These are phyloP conservation scores for Pseudoscleropodium purum DNA, from an alignment of 225 moss, liverwort and hornwort genomes.

Conservation along the genomic window DNA sequence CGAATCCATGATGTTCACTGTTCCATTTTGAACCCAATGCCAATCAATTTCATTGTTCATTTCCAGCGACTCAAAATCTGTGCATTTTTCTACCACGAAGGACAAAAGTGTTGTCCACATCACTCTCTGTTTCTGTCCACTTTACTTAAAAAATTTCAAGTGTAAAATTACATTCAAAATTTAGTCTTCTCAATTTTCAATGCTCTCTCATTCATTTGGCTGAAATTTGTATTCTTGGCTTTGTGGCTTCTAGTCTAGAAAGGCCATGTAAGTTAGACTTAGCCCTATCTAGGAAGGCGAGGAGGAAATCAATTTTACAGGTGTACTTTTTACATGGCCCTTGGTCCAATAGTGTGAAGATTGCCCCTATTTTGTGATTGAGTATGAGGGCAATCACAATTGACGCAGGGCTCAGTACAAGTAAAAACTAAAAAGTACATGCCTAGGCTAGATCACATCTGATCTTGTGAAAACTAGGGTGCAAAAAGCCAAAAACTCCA, in stretches of 20 bases:
- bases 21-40: too few species aligned
- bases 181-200: not conserved
- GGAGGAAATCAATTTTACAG: too few species aligned
- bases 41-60: too few species aligned
- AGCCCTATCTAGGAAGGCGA: too few species aligned
- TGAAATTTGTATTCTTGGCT: not conserved
- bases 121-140: too few species aligned
- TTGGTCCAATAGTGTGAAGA: not conserved
- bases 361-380: too few species aligned
- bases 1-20: too few species aligned
- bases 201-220: too few species aligned
- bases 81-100: too few species aligned
- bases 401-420: not conserved
- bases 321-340: too few species aligned
- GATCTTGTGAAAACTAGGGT: not conserved
- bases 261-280: not conserved
- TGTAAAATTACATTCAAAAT: not conserved
- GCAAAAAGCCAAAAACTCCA: not conserved
- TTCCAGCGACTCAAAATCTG: too few species aligned
- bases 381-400: not conserved
- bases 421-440: not conserved
- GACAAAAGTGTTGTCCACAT: too few species aligned
- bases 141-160: not conserved
- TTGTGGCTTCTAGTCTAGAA: not conserved
- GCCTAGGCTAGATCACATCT: not conserved